Evolutionary conservation across 1,139 yeast species (phyloP).

Genomic region (Geotrichum restrictum): DNA sequence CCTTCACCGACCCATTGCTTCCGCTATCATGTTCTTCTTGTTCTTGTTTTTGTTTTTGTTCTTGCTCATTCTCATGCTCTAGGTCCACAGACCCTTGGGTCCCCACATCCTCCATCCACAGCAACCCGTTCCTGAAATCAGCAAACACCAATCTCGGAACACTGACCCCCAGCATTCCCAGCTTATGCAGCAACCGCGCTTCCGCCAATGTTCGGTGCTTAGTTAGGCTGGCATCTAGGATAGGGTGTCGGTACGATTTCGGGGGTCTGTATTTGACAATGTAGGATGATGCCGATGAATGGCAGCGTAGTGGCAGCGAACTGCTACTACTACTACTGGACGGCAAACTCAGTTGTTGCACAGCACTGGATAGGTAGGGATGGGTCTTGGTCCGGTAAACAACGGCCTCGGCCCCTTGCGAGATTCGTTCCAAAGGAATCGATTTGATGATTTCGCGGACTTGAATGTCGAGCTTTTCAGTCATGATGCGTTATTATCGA

Average conservation of each 20-base stretch:
- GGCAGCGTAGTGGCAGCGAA: no score
- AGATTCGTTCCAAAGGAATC: slow-evolving; percentile 43
- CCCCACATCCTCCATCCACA: slow-evolving; percentile 82
- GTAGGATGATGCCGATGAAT: slow-evolving; percentile 36
- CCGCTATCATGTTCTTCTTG: slow-evolving; percentile 17
- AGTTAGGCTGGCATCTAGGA: slow-evolving; percentile 69
- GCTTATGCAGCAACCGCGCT: slow-evolving; percentile 66
- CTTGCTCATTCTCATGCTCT: background rate
- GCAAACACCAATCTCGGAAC: slow-evolving; percentile 70
- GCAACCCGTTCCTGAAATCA: slow-evolving; percentile 72
- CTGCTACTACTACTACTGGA: background rate
- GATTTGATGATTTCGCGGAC: slow-evolving; percentile 45
- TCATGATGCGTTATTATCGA: slow-evolving; percentile 7
- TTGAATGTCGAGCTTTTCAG: slow-evolving; percentile 30
- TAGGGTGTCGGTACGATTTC: slow-evolving; percentile 84
- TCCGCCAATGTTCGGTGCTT: slow-evolving; percentile 81
- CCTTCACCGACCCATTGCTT: slow-evolving; percentile 36
- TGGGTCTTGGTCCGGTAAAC: slow-evolving; percentile 63
- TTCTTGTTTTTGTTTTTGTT: background rate
- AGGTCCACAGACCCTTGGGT: slow-evolving; percentile 35
- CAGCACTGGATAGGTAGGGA: slow-evolving; percentile 50
- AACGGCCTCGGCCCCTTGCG: slow-evolving; percentile 96
- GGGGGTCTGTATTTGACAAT: slow-evolving; percentile 84
- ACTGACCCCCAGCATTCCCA: slow-evolving; percentile 52
- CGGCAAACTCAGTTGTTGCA: background rate